A percentile compares a stretch with the other conserved stretches of the same genome.
phyloP scores from a whole-genome alignment of 768 basidiomycete genomes.

The Boletus bicolor region DNA sequence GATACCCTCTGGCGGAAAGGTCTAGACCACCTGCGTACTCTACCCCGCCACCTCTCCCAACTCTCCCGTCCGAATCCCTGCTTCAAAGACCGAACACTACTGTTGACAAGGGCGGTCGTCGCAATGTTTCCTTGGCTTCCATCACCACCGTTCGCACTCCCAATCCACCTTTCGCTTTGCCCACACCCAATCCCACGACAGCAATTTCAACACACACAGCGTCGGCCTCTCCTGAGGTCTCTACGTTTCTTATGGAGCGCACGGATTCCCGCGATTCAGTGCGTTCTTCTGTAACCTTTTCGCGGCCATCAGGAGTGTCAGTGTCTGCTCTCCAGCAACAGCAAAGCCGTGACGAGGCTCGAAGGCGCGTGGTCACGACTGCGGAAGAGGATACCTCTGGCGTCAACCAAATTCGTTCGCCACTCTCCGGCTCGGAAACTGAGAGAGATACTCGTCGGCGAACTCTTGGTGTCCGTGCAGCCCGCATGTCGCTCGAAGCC shows the following conservation, averaged over 20 bases:
- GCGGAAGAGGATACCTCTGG: slow-evolving; percentile 23
- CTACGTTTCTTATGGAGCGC: slow-evolving; percentile 36
- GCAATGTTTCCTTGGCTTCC: slow-evolving; percentile 45
- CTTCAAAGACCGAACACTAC: slow-evolving; percentile 24
- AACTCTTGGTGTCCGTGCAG: slow-evolving; percentile 37
- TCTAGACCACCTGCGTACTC: slow-evolving; percentile 44
- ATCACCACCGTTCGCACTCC: slow-evolving; percentile 44
- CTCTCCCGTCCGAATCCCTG: slow-evolving; percentile 56
- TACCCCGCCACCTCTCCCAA: slow-evolving; percentile 58
- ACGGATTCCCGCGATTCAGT: slow-evolving; percentile 47
- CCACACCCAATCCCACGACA: slow-evolving; percentile 62
- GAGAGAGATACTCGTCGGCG: slow-evolving; percentile 43
- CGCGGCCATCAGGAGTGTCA: slow-evolving; percentile 55
- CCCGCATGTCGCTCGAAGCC: slow-evolving; percentile 47
- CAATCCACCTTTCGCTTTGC: slow-evolving; percentile 42
- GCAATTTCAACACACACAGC: slow-evolving; percentile 66
- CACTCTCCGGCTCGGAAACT: slow-evolving; percentile 48
- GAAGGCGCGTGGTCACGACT: slow-evolving; percentile 32
- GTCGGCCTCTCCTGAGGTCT: slow-evolving; percentile 40
- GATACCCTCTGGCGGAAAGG: slow-evolving; percentile 37
- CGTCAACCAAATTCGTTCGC: slow-evolving; percentile 25
- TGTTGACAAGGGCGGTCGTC: slow-evolving; percentile 31
- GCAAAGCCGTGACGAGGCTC: slow-evolving; percentile 37
- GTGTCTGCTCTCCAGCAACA: slow-evolving; percentile 57
- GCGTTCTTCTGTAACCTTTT: slow-evolving; percentile 58